phyloP scores from a whole-genome alignment of 345 rosid genomes.

The Euphorbia peplus region DNA sequence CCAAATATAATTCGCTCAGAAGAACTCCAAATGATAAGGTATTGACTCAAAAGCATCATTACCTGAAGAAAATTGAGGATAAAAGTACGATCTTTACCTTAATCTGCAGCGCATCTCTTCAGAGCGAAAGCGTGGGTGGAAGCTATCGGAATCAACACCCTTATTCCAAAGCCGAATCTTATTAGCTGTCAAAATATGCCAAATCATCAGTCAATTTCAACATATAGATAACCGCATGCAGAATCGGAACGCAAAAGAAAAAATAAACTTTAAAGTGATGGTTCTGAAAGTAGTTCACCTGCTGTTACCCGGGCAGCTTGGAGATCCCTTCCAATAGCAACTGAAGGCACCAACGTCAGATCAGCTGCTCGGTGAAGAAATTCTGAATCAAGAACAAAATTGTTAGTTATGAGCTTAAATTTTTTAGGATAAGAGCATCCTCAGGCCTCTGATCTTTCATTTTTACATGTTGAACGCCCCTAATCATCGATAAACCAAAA shows the following conservation, averaged over 20 bases:
- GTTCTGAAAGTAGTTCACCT: slow-evolving; percentile 41
- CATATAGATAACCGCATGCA: not conserved
- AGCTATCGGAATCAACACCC: slow-evolving; percentile 95
- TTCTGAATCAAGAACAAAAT: slow-evolving; percentile 42
- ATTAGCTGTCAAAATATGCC: slow-evolving; percentile 49
- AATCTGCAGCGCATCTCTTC: slow-evolving; percentile 81
- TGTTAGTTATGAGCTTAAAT: slow-evolving; percentile 5
- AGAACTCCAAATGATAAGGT: not conserved
- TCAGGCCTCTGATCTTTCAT: not conserved
- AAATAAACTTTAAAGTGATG: not conserved
- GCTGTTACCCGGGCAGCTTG: slow-evolving; percentile 77
- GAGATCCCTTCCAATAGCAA: slow-evolving; percentile 86
- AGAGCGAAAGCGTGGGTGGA: slow-evolving; percentile 73
- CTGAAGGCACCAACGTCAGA: slow-evolving; percentile 93
- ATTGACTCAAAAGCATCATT: not conserved
- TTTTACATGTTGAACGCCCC: not conserved
- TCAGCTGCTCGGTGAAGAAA: slow-evolving; percentile 99
- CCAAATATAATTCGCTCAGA: slow-evolving; percentile 23
- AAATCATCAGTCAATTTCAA: slow-evolving; percentile 22
- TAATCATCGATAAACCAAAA: not conserved
- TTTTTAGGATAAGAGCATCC: not conserved
- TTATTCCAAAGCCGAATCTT: slow-evolving; percentile 97
- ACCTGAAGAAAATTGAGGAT: not conserved
- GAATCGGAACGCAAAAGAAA: not conserved
- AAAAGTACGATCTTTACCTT: slow-evolving; percentile 38